Evolutionary conservation across 345 rosid species (phyloP), one percentile per base, ranked within the genome.

Genomic region (Rhodomyrtus tomentosa): DNA sequence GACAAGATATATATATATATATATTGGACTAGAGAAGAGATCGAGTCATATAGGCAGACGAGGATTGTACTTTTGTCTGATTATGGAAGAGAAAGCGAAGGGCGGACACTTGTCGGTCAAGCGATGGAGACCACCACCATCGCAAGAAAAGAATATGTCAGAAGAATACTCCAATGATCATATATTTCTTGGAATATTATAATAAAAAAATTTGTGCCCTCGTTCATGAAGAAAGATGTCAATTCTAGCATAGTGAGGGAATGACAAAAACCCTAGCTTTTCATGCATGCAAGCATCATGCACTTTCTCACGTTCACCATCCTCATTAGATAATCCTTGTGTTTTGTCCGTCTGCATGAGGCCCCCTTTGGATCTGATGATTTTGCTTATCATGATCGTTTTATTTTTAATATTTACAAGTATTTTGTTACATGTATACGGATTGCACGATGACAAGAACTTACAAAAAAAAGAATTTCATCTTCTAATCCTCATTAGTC

Each of bases 61-160:
- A 68, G 45, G 79, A 68, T 68, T 68, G 79, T 20, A 68, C 25
- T 86, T 73, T 48, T 86, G 82, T 68, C 62, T 18, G 27, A 32
- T n/a, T 58, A 68, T 83, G 83, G 40, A 81, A 81, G 83, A 16
- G 83, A 83, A 83, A 68, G 84, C 53, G 50, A 55, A 40, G 55
- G 22, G 49, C 79, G 38, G 79, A 68, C 79, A 68, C 79, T 68
- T 68, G 79, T 68, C 79, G 45, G 45, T 68, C 45, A 68, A 68
- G 79, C 18, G 79, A 68, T 68, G 79, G 79, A 18, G 79, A 68
- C 79, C 45, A 36, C 79, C 79, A 68, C 79, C 74, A 62, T 25
- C 84, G 81, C 92, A 95, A 95, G 95, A 87, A 95, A 94, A 86
- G 95, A 95, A 94, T 95, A 92, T 92, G 87, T 55, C 79, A 36